Percentiles rank a stretch among this genome's conserved stretches.
Conservation (phyloP, 2,329 filamentous ascomycete species). For the Ceratocystis huliohia region DNA sequence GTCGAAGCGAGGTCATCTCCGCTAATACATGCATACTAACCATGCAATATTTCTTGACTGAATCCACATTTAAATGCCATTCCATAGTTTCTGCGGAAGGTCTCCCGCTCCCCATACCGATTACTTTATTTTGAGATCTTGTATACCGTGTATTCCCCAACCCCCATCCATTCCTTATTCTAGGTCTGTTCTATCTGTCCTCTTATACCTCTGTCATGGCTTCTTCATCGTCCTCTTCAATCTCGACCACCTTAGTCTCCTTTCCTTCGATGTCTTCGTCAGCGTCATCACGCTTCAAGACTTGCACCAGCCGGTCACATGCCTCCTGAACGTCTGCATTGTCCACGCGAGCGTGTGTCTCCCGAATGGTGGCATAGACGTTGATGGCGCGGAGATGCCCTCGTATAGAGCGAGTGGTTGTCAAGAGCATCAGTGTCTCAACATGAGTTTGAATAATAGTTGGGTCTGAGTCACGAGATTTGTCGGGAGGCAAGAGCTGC, state of each 20-base stretch:
- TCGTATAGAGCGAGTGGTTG: slow-evolving; percentile 61
- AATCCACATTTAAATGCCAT: too few relatives aligned
- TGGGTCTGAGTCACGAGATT: slow-evolving; percentile 64
- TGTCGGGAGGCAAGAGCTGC: slow-evolving; percentile 79
- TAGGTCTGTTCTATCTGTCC: not conserved
- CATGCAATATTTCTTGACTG: too few relatives aligned
- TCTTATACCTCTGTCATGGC: slow-evolving; percentile 42
- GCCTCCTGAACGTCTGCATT: slow-evolving; percentile 71
- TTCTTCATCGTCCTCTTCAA: slow-evolving; percentile 39
- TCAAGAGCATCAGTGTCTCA: slow-evolving; percentile 74
- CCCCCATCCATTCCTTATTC: not conserved
- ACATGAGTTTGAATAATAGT: slow-evolving; percentile 75
- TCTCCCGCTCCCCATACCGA: not conserved
- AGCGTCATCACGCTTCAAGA: slow-evolving; percentile 69
- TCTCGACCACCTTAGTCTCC: slow-evolving; percentile 32
- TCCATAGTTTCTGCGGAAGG: too few relatives aligned
- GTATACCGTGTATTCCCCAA: not conserved
- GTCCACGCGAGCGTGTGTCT: slow-evolving; percentile 66
- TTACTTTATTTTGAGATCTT: not conserved
- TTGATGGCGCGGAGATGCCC: slow-evolving; percentile 62
- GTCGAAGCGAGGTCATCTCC: too few relatives aligned
- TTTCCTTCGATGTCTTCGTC: slow-evolving; percentile 36
- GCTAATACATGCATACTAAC: too few relatives aligned
- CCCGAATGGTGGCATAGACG: slow-evolving; percentile 80
- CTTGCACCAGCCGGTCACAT: slow-evolving; percentile 80